These are phyloP conservation scores for Glutinoglossum americanum DNA, from an alignment of 495 filamentous ascomycete genomes.

Conservation along the genomic window DNA sequence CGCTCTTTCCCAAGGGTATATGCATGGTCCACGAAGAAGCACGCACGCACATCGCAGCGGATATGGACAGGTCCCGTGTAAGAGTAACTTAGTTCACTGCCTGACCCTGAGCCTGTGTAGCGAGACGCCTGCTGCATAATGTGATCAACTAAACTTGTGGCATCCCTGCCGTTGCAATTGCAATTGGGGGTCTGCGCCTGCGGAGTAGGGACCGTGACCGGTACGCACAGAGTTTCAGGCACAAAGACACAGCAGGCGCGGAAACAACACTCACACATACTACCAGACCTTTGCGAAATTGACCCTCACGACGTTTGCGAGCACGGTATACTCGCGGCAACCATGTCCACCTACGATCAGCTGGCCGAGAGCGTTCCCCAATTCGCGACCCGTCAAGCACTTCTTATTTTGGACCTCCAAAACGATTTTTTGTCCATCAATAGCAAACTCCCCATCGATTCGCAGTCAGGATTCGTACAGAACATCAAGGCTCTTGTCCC, in stretches of 20 bases:
- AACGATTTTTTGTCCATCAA: constrained; percentile 66
- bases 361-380: constrained; percentile 18
- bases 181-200: background rate
- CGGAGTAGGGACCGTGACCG: background rate
- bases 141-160: background rate
- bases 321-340: background rate
- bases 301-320: background rate
- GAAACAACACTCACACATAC: no score
- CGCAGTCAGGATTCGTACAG: constrained; percentile 43
- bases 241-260: background rate
- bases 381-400: constrained; percentile 55
- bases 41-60: background rate
- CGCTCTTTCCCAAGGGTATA: no score
- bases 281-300: background rate
- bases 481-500: constrained; percentile 42
- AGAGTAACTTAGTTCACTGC: background rate
- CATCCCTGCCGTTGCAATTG: background rate
- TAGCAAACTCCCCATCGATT: constrained; percentile 44
- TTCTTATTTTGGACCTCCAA: constrained; percentile 73
- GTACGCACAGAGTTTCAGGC: background rate
- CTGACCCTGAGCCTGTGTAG: background rate
- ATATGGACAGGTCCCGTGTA: background rate
- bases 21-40: no score
- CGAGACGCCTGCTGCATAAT: background rate
- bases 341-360: constrained; percentile 28